Evolutionary conservation across 495 filamentous ascomycete genomes (phyloP), one percentile per base, ranked within the genome.

Genomic region (Daldinia decipiens): DNA sequence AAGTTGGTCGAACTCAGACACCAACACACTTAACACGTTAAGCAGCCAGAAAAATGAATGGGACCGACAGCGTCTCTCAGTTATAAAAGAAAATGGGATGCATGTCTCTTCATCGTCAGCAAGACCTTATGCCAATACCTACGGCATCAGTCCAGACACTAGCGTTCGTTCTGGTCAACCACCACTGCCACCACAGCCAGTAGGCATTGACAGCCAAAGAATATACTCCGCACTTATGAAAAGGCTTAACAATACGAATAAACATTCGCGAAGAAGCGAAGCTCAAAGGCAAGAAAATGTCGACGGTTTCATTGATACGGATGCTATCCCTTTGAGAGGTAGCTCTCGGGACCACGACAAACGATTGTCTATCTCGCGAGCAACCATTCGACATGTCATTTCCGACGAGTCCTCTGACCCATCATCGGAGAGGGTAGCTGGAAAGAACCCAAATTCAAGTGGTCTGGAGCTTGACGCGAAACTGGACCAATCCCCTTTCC

Each of bases 191-290:
- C 66, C 73, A 6, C 71, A 40, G 24, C 75, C 67, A 27, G 59
- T 53, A 4, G 57, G 80, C 1, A 80, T 91, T 26, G 84, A 92
- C 65, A 89, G 87, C 57, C 85, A 90, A 26, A 86, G 90, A 31
- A 80, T 94, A 34, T 94, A 92, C 71, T 89, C 89, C 3, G 92
- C 92, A 0, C 79, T 94, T 67, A 89, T 93, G 85, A 89, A 87
- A 68, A 86, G 87, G 29, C 85, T 92, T 52, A 81, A 84, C 32
- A 79, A 82, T 17, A 78, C 72, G 4, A 76, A 56, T 61, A 78
- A 65, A 32, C 75, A 53, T 73, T 76, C 43, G 27, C 61, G 74
- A 5, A 80, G 77, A 7, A 64, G 74, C 8, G 61, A 77, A 51
- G 67, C 76, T 1, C 76, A 76, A 11, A 72, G 68, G 59, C 78